These are phyloP conservation scores for Clitopilus passeckerianus DNA, from an alignment of 768 basidiomycete genomes.

Conservation along the genomic window DNA sequence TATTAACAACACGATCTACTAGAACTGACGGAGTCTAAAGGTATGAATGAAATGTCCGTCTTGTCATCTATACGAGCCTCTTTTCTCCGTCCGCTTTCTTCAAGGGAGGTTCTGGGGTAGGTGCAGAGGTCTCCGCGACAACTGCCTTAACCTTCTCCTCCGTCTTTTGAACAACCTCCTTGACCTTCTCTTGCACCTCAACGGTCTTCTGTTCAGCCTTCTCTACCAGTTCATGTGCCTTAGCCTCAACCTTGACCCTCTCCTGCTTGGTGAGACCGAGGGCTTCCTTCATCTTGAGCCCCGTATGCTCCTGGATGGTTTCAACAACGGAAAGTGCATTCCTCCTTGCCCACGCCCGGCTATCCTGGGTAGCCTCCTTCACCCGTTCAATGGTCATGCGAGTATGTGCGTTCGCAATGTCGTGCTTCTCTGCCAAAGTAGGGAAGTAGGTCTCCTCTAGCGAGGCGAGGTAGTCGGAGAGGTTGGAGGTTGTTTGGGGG, in stretches of 20 bases:
- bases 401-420: conserved; percentile 54
- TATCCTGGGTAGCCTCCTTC: conserved; percentile 44
- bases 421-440: conserved; percentile 61
- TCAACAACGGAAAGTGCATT: conserved; percentile 45
- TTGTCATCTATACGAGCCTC: background rate
- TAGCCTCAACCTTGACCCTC: background rate
- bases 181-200: conserved; percentile 15
- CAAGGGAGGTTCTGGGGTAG: background rate
- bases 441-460: conserved; percentile 76
- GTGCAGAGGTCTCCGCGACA: background rate
- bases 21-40: background rate
- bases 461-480: conserved; percentile 57
- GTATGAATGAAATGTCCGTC: background rate
- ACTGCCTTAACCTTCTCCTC: conserved; percentile 11
- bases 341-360: conserved; percentile 35
- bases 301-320: conserved; percentile 63
- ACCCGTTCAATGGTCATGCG: conserved; percentile 54
- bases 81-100: background rate
- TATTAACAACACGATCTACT: background rate
- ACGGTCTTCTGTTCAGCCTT: conserved; percentile 17
- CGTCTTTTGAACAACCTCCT: conserved; percentile 19
- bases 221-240: conserved; percentile 4
- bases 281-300: conserved; percentile 63
- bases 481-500: conserved; percentile 72
- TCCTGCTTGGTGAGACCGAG: conserved; percentile 36